A percentile compares a stretch with the other conserved stretches of the same genome.
Evolutionary conservation across 2,329 filamentous ascomycete species (phyloP).

Genomic region (Curvularia lunata): DNA sequence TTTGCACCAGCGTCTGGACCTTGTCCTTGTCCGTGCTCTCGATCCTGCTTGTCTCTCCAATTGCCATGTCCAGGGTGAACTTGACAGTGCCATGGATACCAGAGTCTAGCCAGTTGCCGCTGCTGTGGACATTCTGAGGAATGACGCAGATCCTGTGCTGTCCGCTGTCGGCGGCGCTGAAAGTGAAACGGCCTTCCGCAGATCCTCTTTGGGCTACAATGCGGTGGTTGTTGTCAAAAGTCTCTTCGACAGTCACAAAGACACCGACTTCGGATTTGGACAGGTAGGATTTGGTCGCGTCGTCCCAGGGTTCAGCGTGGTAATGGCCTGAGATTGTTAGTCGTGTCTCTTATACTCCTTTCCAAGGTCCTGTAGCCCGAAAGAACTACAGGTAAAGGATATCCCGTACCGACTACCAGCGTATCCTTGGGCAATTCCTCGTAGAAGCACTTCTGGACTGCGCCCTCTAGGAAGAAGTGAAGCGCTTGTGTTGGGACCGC

Average conservation of each 20-base stretch:
- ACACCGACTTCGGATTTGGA: conserved; percentile 79
- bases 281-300: conserved; percentile 69
- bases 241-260: conserved; percentile 93
- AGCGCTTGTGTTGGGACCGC: conserved; percentile 75
- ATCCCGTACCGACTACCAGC: conserved; percentile 77
- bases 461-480: conserved; percentile 94
- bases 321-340: conserved; percentile 69
- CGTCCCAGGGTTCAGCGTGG: conserved; percentile 82
- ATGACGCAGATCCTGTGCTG: conserved; percentile 96
- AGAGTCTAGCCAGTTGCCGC: conserved; percentile 73
- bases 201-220: conserved; percentile 86
- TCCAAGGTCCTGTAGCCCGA: too few relatives aligned
- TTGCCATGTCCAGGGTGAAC: conserved; percentile 85
- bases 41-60: conserved; percentile 92
- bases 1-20: conserved; percentile 85
- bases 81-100: conserved; percentile 77
- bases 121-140: conserved; percentile 74
- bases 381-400: background rate
- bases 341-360: background rate
- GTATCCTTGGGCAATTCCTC: conserved; percentile 98
- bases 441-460: conserved; percentile 91
- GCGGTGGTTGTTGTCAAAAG: conserved; percentile 97
- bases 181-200: conserved; percentile 84
- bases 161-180: conserved; percentile 91
- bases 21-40: conserved; percentile 93